Evolutionary conservation across 495 filamentous ascomycete species (phyloP).

Genomic region (Penicillium paradoxum): DNA sequence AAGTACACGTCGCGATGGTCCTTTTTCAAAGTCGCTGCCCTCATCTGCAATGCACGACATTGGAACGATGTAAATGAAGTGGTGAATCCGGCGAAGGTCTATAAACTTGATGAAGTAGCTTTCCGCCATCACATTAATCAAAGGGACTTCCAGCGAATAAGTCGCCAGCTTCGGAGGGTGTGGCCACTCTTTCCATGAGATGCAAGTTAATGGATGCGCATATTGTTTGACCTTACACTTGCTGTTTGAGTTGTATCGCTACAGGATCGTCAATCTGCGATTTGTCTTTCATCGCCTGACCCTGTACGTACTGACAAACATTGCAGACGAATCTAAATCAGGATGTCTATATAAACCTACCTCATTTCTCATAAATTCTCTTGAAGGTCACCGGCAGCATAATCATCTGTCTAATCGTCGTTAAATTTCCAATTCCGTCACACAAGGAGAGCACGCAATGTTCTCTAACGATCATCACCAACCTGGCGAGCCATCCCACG

Average conservation of each 20-base stretch:
- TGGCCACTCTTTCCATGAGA: slow-evolving; percentile 39
- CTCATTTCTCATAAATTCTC: background rate
- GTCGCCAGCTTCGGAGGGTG: slow-evolving; percentile 30
- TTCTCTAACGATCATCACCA: background rate
- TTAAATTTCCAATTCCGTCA: background rate
- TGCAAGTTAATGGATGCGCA: too few species aligned
- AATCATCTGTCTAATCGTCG: background rate
- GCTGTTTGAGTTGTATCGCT: background rate
- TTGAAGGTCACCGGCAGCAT: too few species aligned
- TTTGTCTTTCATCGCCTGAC: background rate
- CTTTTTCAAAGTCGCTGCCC: slow-evolving; percentile 42
- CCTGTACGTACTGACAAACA: background rate
- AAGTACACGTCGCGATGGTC: slow-evolving; percentile 49
- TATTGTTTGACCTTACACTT: background rate
- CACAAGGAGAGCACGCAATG: background rate
- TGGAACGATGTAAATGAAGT: slow-evolving; percentile 40
- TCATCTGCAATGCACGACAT: slow-evolving; percentile 31
- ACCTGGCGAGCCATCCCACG: background rate
- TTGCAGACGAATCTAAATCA: background rate
- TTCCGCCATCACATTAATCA: slow-evolving; percentile 40
- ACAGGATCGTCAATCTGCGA: background rate
- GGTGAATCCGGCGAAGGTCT: slow-evolving; percentile 45
- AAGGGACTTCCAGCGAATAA: slow-evolving; percentile 32
- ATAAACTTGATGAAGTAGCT: slow-evolving; percentile 44
- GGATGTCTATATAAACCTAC: background rate